Percentiles rank a stretch among this genome's conserved stretches.
Conservation (phyloP, 2,329 filamentous ascomycete genomes). For the Ascocoryne sarcoides region DNA sequence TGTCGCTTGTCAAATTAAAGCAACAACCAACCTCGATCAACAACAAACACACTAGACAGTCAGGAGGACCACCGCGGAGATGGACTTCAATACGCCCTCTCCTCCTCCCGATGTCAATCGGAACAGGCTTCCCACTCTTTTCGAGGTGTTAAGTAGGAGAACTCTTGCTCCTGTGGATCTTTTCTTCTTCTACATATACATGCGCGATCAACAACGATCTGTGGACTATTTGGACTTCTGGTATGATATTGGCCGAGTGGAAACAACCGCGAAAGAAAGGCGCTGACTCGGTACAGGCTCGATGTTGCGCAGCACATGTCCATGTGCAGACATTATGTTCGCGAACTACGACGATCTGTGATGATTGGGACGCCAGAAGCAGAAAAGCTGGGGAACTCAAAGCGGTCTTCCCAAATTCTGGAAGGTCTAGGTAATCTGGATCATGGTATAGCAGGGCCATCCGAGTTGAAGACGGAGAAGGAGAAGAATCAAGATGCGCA, state of each 20-base stretch:
- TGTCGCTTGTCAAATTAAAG: too few relatives aligned
- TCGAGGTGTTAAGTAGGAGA: conserved; percentile 87
- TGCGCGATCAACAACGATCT: conserved; percentile 95
- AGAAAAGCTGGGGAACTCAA: conserved; percentile 60
- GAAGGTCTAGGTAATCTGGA: conserved; percentile 63
- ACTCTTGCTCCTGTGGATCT: conserved; percentile 94
- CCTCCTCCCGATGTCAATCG: conserved; percentile 54
- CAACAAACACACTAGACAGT: conserved; percentile 4
- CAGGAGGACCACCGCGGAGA: conserved; percentile 10
- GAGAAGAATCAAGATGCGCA: conserved; percentile 78
- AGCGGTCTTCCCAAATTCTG: conserved; percentile 73
- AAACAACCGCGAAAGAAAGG: background rate
- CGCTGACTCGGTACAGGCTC: conserved; percentile 53
- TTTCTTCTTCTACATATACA: conserved; percentile 99
- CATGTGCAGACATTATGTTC: conserved; percentile 91
- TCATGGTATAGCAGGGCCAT: conserved; percentile 49
- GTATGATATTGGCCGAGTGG: conserved; percentile 42
- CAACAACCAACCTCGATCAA: conserved; percentile 3
- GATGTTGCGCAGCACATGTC: conserved; percentile 99
- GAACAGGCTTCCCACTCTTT: conserved; percentile 86
- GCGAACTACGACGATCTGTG: conserved; percentile 86
- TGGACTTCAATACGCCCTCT: conserved; percentile 40
- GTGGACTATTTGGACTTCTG: conserved; percentile 99
- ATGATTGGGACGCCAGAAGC: conserved; percentile 87
- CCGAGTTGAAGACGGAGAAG: conserved; percentile 57